These are phyloP conservation scores for Solanum chmielewskii DNA, from an alignment of 257 asterid species.

Conservation along the genomic window DNA sequence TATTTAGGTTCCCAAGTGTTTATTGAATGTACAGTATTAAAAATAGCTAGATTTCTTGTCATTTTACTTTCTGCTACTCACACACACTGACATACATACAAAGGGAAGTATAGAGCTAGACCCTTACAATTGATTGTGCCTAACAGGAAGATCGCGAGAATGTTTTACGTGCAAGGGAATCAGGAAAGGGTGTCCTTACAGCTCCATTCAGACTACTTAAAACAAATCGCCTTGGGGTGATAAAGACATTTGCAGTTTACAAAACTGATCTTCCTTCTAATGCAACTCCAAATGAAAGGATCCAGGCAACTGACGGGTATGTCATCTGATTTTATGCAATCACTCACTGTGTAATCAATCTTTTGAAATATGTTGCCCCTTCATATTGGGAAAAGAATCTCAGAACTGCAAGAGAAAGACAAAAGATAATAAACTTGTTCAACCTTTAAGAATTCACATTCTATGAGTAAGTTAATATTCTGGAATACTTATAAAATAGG, in stretches of 20 bases:
- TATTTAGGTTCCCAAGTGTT: neutral
- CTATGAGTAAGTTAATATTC: neutral
- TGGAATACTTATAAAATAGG: neutral
- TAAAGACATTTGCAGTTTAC: conserved; percentile 92
- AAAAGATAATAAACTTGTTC: neutral
- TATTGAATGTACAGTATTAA: neutral
- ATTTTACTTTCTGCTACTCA: neutral
- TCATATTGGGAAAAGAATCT: neutral
- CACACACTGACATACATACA: neutral
- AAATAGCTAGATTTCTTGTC: neutral
- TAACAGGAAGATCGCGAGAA: conserved; percentile 96
- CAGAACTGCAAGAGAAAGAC: neutral
- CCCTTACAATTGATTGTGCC: conserved; percentile 5
- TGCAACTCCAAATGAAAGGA: conserved; percentile 69
- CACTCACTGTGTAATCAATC: neutral
- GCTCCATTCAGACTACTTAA: conserved; percentile 92
- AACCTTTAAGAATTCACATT: neutral
- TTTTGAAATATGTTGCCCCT: neutral
- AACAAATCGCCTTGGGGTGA: conserved; percentile 90
- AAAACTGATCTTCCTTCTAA: conserved; percentile 54
- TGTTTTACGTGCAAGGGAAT: conserved; percentile 88
- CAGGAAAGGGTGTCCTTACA: conserved; percentile 94
- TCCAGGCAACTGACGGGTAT: conserved; percentile 81
- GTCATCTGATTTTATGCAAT: neutral
- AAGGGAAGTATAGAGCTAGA: neutral